Conservation (phyloP, 208 protist species). For the Herpetomonas samuelpessoai region DNA sequence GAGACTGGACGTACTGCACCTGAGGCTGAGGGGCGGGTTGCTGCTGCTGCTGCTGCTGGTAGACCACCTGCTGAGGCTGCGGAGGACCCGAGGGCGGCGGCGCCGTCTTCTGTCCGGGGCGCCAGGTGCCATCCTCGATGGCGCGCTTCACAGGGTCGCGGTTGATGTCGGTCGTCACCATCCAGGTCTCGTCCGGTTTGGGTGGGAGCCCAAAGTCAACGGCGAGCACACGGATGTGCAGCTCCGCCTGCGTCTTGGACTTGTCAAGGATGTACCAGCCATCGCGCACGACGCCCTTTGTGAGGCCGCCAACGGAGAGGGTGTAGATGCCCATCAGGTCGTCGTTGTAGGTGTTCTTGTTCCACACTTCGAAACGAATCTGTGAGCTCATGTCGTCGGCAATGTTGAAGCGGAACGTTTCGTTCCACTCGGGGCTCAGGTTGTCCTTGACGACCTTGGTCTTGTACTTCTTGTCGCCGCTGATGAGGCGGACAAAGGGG, state of each 20-base stretch:
- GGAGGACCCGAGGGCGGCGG: constrained; percentile 20
- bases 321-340: constrained; percentile 64
- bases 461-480: constrained; percentile 54
- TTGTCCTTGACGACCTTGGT: constrained; percentile 57
- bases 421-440: constrained; percentile 58
- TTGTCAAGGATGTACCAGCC: constrained; percentile 58
- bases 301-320: constrained; percentile 45
- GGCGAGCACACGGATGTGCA: constrained; percentile 64
- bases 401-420: constrained; percentile 70
- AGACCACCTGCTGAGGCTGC: constrained; percentile 3
- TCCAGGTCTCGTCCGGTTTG: constrained; percentile 41
- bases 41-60: constrained; percentile 12
- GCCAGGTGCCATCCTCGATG: constrained; percentile 37
- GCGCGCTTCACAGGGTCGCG: constrained; percentile 43
- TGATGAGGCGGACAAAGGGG: constrained; percentile 53
- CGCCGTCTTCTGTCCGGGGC: constrained; percentile 29
- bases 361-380: constrained; percentile 64
- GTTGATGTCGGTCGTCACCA: constrained; percentile 55
- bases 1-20: constrained; percentile 6
- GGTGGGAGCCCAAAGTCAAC: constrained; percentile 62
- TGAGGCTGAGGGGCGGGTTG: constrained; percentile 1
- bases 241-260: constrained; percentile 49
- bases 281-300: constrained; percentile 59
- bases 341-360: constrained; percentile 50
- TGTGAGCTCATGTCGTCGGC: constrained; percentile 50